Conservation (phyloP, 2,329 filamentous ascomycete species). For the Fusarium musae region DNA sequence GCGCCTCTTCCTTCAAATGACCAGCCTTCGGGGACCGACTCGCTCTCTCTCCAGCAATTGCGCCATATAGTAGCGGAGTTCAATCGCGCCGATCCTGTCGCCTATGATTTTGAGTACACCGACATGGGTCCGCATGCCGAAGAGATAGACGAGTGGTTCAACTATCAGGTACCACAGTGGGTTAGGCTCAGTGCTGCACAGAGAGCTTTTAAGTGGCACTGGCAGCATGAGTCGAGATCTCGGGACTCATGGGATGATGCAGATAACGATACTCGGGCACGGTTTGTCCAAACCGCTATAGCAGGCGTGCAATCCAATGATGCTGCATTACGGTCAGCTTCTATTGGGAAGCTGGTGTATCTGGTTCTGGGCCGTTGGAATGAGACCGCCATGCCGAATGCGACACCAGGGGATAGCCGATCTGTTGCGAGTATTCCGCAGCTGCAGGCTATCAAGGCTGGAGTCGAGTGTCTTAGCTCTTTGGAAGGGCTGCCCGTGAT, state of each 20-base stretch:
- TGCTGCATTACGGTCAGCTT: slow-evolving; percentile 60
- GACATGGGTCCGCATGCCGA: slow-evolving; percentile 81
- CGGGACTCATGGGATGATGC: slow-evolving; percentile 72
- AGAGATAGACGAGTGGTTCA: slow-evolving; percentile 98
- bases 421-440: slow-evolving; percentile 66
- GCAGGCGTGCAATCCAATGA: slow-evolving; percentile 57
- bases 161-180: slow-evolving; percentile 88
- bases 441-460: slow-evolving; percentile 68
- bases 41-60: slow-evolving; percentile 79
- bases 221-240: slow-evolving; percentile 64
- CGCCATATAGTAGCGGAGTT: slow-evolving; percentile 79
- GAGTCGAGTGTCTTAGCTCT: slow-evolving; percentile 62
- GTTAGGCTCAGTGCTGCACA: slow-evolving; percentile 80
- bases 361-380: slow-evolving; percentile 77
- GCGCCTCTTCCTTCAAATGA: slow-evolving; percentile 44
- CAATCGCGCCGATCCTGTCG: slow-evolving; percentile 73
- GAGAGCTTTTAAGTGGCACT: slow-evolving; percentile 80
- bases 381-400: slow-evolving; percentile 68
- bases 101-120: slow-evolving; percentile 87
- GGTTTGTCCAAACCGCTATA: slow-evolving; percentile 68
- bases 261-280: slow-evolving; percentile 63
- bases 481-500: slow-evolving; percentile 62
- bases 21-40: slow-evolving; percentile 66
- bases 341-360: slow-evolving; percentile 68
- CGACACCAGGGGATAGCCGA: slow-evolving; percentile 54